These are phyloP conservation scores for Chloropicon primus DNA, from an alignment of 139 green algal species.

Conservation along the genomic window DNA sequence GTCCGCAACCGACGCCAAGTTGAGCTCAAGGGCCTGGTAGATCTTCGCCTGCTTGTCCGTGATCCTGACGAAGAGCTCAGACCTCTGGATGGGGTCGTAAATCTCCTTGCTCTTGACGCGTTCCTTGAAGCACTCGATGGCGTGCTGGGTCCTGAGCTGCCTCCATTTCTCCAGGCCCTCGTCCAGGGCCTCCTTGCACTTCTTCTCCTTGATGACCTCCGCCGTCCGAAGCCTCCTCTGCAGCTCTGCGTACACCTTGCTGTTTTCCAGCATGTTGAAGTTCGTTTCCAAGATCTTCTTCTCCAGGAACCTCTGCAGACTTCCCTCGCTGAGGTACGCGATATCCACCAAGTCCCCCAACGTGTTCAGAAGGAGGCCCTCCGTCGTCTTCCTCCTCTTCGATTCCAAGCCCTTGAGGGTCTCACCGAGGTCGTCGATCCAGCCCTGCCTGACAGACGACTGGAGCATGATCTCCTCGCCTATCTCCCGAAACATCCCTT, in stretches of 20 bases:
- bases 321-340: neutral
- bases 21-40: neutral
- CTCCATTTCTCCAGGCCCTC: neutral
- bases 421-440: neutral
- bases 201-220: neutral
- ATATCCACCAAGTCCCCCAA: neutral
- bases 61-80: neutral
- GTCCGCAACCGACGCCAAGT: neutral
- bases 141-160: neutral
- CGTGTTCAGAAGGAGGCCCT: neutral
- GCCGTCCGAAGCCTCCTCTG: neutral
- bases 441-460: neutral
- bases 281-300: neutral
- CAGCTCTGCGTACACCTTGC: neutral
- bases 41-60: neutral
- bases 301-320: neutral
- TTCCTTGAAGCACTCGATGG: neutral
- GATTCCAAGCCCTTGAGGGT: neutral
- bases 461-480: neutral
- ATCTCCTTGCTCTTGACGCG: neutral
- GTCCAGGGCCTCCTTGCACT: neutral
- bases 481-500: neutral
- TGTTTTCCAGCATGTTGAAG: neutral
- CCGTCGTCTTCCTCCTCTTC: neutral
- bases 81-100: neutral